Conservation (phyloP, 2,329 filamentous ascomycete species). For the Fusarium pseudograminearum region DNA sequence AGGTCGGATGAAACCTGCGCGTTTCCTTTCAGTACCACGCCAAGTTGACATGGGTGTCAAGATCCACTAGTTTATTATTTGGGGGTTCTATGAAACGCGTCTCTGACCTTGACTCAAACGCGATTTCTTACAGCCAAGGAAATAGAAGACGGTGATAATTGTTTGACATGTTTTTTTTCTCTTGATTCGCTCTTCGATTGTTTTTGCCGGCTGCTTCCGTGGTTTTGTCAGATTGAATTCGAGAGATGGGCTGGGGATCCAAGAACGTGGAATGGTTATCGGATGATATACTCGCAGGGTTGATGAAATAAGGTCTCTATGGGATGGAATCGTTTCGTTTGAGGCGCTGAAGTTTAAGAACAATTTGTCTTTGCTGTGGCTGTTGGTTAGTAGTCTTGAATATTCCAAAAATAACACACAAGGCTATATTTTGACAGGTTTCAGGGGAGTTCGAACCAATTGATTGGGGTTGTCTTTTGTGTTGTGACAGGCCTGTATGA, state of each 20-base stretch:
- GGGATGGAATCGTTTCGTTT: neutral
- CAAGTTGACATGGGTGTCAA: neutral
- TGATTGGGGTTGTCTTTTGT: no score
- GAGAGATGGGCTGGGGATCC: neutral
- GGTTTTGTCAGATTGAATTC: neutral
- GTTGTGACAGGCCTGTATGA: no score
- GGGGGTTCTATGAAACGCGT: neutral
- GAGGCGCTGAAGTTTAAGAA: neutral
- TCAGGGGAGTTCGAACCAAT: fast-evolving
- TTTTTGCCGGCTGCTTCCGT: neutral
- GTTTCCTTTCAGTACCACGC: neutral
- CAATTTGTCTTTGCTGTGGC: neutral
- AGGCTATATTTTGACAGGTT: neutral
- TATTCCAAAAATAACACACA: neutral
- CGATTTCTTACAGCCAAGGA: neutral
- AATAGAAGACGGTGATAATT: neutral
- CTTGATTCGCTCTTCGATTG: neutral
- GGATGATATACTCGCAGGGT: neutral
- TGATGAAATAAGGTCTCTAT: neutral
- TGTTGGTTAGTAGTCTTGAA: no score
- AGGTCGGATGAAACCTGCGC: neutral
- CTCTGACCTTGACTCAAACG: conserved; percentile 2
- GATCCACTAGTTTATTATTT: neutral
- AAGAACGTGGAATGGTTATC: neutral
- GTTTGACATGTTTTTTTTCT: neutral